Conservation (phyloP, 305 asterid genomes). For the Fraxinus greggii region DNA sequence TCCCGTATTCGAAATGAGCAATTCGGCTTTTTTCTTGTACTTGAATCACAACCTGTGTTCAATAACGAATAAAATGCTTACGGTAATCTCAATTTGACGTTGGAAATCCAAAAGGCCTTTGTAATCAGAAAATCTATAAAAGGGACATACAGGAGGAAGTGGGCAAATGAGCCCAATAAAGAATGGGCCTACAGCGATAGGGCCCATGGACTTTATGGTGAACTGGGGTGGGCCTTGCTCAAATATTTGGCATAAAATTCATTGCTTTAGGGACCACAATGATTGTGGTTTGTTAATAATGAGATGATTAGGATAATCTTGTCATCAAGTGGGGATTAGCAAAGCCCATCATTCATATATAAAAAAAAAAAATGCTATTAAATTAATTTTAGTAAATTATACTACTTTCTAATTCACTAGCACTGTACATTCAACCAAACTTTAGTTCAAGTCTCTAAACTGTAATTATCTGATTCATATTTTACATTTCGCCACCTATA, state of each 20-base stretch:
- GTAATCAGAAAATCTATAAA: neutral
- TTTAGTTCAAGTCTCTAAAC: neutral
- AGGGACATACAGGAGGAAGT: neutral
- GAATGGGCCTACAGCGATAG: constrained; percentile 26
- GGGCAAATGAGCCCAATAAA: neutral
- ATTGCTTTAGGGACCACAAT: neutral
- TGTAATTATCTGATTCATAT: no score
- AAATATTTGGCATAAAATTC: neutral
- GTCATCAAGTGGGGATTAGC: constrained; percentile 11
- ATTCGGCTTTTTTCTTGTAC: neutral
- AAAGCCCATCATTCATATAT: neutral
- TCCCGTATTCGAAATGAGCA: neutral
- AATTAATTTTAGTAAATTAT: neutral
- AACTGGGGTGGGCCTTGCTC: neutral
- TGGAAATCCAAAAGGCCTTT: neutral
- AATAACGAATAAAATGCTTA: neutral
- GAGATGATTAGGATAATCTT: constrained; percentile 27
- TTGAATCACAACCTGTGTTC: neutral
- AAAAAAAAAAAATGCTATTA: no score
- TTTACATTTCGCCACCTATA: neutral
- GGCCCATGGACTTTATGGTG: neutral
- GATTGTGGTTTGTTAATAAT: constrained; percentile 8
- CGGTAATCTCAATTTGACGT: neutral
- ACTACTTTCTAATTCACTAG: neutral
- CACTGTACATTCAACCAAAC: neutral